A percentile compares a stretch with the other conserved stretches of the same genome.
phyloP scores from a whole-genome alignment of 2,329 filamentous ascomycete species.

The Biscogniauxia sp. region DNA sequence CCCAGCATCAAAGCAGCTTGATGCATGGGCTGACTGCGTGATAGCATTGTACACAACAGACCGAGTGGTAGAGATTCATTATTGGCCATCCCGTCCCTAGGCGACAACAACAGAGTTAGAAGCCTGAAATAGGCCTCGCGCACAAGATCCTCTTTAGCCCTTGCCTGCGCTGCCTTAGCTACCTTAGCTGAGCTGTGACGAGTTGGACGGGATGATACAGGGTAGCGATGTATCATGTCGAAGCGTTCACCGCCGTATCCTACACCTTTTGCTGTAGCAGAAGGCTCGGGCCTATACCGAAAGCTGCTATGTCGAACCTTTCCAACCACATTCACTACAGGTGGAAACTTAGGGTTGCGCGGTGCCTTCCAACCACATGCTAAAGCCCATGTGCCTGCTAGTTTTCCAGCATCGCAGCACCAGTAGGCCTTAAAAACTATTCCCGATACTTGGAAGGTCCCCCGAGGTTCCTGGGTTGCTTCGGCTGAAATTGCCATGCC shows the following conservation, averaged over 20 bases:
- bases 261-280: neutral
- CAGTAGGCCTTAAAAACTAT: neutral
- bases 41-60: conserved; percentile 13
- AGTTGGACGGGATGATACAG: neutral
- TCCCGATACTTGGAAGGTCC: neutral
- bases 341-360: neutral
- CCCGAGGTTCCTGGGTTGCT: neutral
- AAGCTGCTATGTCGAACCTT: neutral
- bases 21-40: conserved; percentile 23
- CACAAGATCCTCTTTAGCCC: conserved; percentile 1
- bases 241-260: neutral
- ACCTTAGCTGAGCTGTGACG: neutral
- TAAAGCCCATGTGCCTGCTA: neutral
- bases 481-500: neutral
- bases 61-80: conserved; percentile 5
- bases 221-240: neutral
- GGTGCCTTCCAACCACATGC: neutral
- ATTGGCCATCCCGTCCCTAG: neutral
- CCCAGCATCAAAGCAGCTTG: conserved; percentile 15
- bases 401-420: neutral
- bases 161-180: neutral
- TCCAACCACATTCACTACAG: neutral
- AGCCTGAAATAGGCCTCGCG: conserved; percentile 19
- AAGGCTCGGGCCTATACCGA: neutral
- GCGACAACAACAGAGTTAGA: conserved; percentile 16